Percentiles rank a stretch among this genome's conserved stretches.
Conservation (phyloP, 345 rosid genomes). For the Brassica napus region Da-Ae NC_063435.1:1228501-1229000, state of each 20-base stretch:
- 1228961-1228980: slow-evolving; percentile 11
- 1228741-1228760: slow-evolving; percentile 28
- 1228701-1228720: slow-evolving; percentile 37
- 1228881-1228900: background rate
- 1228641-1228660: background rate
- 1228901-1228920: too few relatives aligned
- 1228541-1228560: slow-evolving; percentile 37
- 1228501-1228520: slow-evolving; percentile 70
- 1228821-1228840: slow-evolving; percentile 11
- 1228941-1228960: slow-evolving; percentile 20
- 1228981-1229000: slow-evolving; percentile 26
- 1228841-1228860: slow-evolving; percentile 14
- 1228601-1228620: slow-evolving; percentile 7
- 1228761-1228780: slow-evolving; percentile 37
- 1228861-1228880: slow-evolving; percentile 20
- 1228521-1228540: slow-evolving; percentile 61
- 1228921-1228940: slow-evolving; percentile 6
- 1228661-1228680: slow-evolving; percentile 2
- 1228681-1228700: slow-evolving; percentile 22
- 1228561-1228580: slow-evolving; percentile 60
- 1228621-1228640: slow-evolving; percentile 4
- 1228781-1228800: slow-evolving; percentile 33
- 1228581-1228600: slow-evolving; percentile 57
- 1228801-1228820: slow-evolving; percentile 40
- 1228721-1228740: slow-evolving; percentile 37